Conservation (phyloP, 148 eudicot species). For the Chenopodium formosanum region DNA sequence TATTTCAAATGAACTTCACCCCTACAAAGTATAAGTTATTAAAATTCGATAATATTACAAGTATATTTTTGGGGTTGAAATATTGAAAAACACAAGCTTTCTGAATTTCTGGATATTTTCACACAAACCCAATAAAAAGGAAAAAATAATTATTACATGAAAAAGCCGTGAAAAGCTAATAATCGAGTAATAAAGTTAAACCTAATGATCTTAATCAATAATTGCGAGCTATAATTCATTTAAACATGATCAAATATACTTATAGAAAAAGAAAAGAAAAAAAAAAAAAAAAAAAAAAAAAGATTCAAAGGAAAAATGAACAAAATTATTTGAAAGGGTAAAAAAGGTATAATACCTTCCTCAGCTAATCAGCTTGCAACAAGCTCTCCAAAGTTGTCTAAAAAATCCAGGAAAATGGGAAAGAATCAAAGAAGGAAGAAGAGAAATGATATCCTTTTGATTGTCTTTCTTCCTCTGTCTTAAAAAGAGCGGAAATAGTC, state of each 20-base stretch:
- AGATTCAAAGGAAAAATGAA: background rate
- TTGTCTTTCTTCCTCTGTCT: background rate
- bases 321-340: background rate
- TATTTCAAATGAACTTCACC: background rate
- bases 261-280: background rate
- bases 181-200: background rate
- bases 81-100: too few species aligned
- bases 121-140: too few species aligned
- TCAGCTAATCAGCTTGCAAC: background rate
- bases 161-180: background rate
- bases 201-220: background rate
- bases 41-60: too few species aligned
- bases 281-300: background rate
- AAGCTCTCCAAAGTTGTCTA: background rate
- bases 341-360: background rate
- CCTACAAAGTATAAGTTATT: background rate
- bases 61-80: too few species aligned
- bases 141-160: background rate
- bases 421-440: background rate
- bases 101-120: too few species aligned
- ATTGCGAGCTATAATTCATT: background rate
- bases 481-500: background rate
- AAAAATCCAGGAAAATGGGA: constrained; percentile 5
- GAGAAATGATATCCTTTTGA: background rate
- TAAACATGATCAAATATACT: background rate